phyloP scores from a whole-genome alignment of 2,329 filamentous ascomycete species.

The Immersiporthe knoxdaviesiana region DNA sequence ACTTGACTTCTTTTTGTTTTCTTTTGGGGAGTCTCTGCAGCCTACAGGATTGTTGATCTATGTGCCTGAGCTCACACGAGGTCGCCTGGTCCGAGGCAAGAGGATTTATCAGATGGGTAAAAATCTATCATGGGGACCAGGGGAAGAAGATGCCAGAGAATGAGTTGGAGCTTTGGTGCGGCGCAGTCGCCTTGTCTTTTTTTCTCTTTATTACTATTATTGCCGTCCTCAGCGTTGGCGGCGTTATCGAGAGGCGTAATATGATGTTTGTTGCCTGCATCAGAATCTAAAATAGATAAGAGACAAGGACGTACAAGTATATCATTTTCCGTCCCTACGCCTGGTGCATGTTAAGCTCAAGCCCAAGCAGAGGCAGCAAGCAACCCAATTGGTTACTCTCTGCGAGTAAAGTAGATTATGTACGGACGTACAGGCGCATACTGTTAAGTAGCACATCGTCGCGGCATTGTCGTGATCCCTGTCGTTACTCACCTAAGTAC shows the following conservation, averaged over 20 bases:
- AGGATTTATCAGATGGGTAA: background rate
- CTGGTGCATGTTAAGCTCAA: background rate
- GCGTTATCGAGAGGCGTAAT: background rate
- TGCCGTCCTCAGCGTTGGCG: background rate
- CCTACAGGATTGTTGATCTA: too few relatives aligned
- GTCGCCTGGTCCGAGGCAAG: background rate
- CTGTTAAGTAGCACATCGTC: background rate
- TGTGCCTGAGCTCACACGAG: too few relatives aligned
- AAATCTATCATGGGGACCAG: background rate
- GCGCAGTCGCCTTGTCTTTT: background rate
- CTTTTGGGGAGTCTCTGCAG: too few relatives aligned
- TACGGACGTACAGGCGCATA: too few relatives aligned
- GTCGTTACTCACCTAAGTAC: too few relatives aligned
- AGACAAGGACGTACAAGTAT: background rate
- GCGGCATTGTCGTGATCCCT: conserved; percentile 16
- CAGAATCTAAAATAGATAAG: background rate
- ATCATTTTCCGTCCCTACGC: background rate
- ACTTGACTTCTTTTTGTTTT: background rate
- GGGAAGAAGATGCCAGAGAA: background rate
- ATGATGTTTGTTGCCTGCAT: background rate
- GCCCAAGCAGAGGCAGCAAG: background rate
- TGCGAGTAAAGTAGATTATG: too few relatives aligned
- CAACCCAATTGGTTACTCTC: background rate
- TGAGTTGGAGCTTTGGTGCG: background rate
- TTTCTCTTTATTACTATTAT: background rate